phyloP scores from a whole-genome alignment of 1,284 basidiomycete genomes.

The Cryptococcus maquisensis region DNA sequence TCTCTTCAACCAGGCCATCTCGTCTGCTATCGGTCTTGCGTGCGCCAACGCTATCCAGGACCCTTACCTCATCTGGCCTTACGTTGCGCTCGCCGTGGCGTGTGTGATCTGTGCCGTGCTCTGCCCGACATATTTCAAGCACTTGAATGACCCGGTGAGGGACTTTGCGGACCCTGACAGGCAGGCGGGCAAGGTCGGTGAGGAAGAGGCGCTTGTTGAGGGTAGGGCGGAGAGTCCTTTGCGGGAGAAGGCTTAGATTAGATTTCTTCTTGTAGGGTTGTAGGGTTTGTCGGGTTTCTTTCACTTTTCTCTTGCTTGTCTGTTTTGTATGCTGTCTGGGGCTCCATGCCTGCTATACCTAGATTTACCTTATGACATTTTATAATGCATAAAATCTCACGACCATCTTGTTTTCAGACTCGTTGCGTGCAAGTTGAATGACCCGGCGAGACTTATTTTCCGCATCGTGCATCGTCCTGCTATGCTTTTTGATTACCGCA shows the following conservation, averaged over 20 bases:
- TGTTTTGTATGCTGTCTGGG: neutral
- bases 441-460: too few relatives aligned
- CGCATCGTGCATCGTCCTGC: too few relatives aligned
- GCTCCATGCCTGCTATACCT: neutral
- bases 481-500: too few relatives aligned
- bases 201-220: neutral
- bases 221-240: neutral
- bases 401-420: too few relatives aligned
- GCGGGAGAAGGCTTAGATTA: neutral
- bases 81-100: conserved; percentile 42
- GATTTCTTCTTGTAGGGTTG: neutral
- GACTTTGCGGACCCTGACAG: conserved; percentile 36
- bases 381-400: too few relatives aligned
- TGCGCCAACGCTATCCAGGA: conserved; percentile 39
- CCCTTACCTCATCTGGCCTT: conserved; percentile 52
- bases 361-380: too few relatives aligned
- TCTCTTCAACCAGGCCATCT: conserved; percentile 51
- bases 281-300: neutral
- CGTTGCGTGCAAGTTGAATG: too few relatives aligned
- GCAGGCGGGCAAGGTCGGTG: conserved; percentile 32
- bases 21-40: conserved; percentile 48
- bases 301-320: neutral
- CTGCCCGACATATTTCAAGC: conserved; percentile 40
- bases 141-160: conserved; percentile 39
- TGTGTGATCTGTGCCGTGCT: conserved; percentile 30